phyloP scores from a whole-genome alignment of 306 rosid species.

The Sechiopsis laciniata region DNA sequence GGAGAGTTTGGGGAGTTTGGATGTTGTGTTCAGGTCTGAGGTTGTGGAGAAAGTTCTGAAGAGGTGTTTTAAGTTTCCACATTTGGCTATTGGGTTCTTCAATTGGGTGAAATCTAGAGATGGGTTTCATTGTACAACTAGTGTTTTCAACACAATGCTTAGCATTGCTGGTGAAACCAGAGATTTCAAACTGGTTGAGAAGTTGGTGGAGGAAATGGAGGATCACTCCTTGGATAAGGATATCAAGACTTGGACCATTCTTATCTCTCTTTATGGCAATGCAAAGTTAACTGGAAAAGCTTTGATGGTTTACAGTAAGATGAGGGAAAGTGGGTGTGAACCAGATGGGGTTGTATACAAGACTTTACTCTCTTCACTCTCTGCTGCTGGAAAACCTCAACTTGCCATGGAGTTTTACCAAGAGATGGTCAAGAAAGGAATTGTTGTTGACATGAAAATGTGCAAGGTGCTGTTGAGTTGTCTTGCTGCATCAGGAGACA shows the following conservation, averaged over 20 bases:
- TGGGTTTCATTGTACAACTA: constrained; percentile 46
- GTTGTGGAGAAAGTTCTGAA: constrained; percentile 67
- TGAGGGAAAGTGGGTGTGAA: constrained; percentile 51
- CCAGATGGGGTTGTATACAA: constrained; percentile 62
- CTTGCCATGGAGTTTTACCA: constrained; percentile 78
- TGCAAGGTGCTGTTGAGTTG: constrained; percentile 52
- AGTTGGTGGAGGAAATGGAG: constrained; percentile 67
- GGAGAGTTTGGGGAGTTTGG: constrained; percentile 44
- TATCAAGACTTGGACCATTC: constrained; percentile 76
- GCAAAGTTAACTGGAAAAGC: constrained; percentile 55
- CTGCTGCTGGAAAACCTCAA: constrained; percentile 58
- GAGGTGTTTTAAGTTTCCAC: constrained; percentile 74
- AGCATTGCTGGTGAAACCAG: constrained; percentile 69
- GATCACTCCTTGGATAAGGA: constrained; percentile 39
- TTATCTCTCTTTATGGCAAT: constrained; percentile 59
- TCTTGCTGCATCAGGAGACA: constrained; percentile 56
- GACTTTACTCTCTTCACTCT: constrained; percentile 46
- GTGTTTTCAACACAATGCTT: constrained; percentile 56
- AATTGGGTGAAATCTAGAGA: constrained; percentile 55
- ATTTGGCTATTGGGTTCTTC: constrained; percentile 59
- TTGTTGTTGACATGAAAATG: constrained; percentile 47
- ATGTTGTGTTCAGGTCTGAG: constrained; percentile 39
- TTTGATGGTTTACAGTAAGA: constrained; percentile 47
- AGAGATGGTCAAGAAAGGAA: constrained; percentile 57
- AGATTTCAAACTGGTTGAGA: constrained; percentile 56